Evolutionary conservation across 2,329 filamentous ascomycete species (phyloP).

Genomic region (Lachnellula arida): DNA sequence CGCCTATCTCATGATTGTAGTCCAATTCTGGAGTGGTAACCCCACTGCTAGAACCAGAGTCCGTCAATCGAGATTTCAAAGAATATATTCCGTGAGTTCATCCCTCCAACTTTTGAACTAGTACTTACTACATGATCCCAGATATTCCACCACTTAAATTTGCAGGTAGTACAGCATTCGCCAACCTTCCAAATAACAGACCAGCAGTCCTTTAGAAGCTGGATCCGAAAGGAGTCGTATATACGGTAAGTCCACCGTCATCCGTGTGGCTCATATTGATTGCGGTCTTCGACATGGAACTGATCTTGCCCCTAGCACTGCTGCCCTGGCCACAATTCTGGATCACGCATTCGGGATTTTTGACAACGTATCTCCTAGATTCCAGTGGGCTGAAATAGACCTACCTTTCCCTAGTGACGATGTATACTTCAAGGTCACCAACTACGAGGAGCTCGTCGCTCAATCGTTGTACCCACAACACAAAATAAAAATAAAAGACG

Average conservation of each 20-base stretch:
- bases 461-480: slow-evolving; percentile 13
- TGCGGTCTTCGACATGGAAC: neutral
- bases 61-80: slow-evolving; percentile 27
- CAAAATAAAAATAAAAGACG: slow-evolving; percentile 29
- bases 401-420: slow-evolving; percentile 28
- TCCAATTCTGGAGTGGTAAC: slow-evolving; percentile 31
- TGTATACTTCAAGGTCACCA: slow-evolving; percentile 24
- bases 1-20: slow-evolving; percentile 29
- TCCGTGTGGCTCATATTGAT: too few relatives aligned
- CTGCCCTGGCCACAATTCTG: slow-evolving; percentile 27
- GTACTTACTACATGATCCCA: slow-evolving; percentile 7
- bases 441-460: slow-evolving; percentile 22
- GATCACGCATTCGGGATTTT: slow-evolving; percentile 31
- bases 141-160: slow-evolving; percentile 27
- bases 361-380: slow-evolving; percentile 29
- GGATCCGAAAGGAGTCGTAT: slow-evolving; percentile 28
- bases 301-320: slow-evolving; percentile 13
- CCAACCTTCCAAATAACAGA: slow-evolving; percentile 23
- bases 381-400: slow-evolving; percentile 31
- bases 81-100: slow-evolving; percentile 25
- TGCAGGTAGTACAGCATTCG: slow-evolving; percentile 25
- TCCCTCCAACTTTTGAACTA: neutral
- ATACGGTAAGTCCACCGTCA: slow-evolving; percentile 19
- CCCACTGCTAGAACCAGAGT: slow-evolving; percentile 25
- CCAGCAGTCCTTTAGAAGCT: slow-evolving; percentile 24